Conservation (phyloP, 257 asterid genomes). For the Salvia hispanica region DNA sequence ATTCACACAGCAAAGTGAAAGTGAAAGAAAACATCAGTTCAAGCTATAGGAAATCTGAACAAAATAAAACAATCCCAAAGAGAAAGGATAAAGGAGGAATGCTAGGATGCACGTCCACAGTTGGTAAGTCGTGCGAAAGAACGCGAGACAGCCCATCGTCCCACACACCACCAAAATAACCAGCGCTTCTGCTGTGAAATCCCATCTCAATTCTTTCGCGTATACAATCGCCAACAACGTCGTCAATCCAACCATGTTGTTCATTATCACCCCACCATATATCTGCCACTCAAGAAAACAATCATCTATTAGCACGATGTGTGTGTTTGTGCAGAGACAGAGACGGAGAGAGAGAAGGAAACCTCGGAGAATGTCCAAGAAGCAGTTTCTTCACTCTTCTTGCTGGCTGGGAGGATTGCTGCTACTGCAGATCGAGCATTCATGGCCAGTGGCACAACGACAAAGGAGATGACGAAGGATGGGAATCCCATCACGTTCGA, state of each 20-base stretch:
- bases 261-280: slow-evolving; percentile 48
- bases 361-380: slow-evolving; percentile 74
- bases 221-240: slow-evolving; percentile 51
- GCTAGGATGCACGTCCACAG: slow-evolving; percentile 59
- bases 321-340: slow-evolving; percentile 14
- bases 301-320: neutral
- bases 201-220: slow-evolving; percentile 59
- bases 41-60: slow-evolving; percentile 39
- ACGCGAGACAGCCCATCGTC: slow-evolving; percentile 48
- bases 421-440: slow-evolving; percentile 47
- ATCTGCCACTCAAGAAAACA: neutral
- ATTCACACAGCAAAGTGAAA: too few species aligned
- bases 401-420: slow-evolving; percentile 56
- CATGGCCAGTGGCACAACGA: slow-evolving; percentile 54
- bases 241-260: slow-evolving; percentile 59
- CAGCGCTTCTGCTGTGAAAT: slow-evolving; percentile 66
- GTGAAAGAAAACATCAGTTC: slow-evolving; percentile 29
- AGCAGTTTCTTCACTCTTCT: slow-evolving; percentile 50
- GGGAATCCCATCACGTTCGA: slow-evolving; percentile 46
- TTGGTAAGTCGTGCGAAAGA: slow-evolving; percentile 43
- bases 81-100: slow-evolving; percentile 53
- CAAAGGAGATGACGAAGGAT: slow-evolving; percentile 59
- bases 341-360: slow-evolving; percentile 6
- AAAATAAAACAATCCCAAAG: slow-evolving; percentile 46
- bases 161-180: slow-evolving; percentile 47